Percentiles rank a stretch among this genome's conserved stretches.
Evolutionary conservation across 2,329 filamentous ascomycete species (phyloP).

Genomic region (Lecanicillium sp.): DNA sequence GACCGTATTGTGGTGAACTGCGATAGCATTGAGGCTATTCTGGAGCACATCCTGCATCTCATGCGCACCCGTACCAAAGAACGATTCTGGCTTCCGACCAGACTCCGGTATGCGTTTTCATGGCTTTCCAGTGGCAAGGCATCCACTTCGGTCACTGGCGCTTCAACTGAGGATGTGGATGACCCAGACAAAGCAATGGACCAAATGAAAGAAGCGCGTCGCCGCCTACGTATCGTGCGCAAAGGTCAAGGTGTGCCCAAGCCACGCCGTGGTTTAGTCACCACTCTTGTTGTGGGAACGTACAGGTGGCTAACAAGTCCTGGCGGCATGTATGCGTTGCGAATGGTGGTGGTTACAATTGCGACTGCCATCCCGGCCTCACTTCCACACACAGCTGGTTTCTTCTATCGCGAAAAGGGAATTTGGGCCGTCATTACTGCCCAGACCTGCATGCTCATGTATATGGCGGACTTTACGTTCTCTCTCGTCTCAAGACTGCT

Average conservation of each 20-base stretch:
- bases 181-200: slow-evolving; percentile 14
- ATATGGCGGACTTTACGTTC: slow-evolving; percentile 43
- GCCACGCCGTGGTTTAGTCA: slow-evolving; percentile 12
- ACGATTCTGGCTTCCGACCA: slow-evolving; percentile 34
- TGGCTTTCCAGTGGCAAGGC: slow-evolving; percentile 26
- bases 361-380: slow-evolving; percentile 32
- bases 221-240: slow-evolving; percentile 5
- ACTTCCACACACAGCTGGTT: slow-evolving; percentile 34
- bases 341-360: slow-evolving; percentile 39
- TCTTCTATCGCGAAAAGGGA: slow-evolving; percentile 44
- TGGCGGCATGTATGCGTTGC: slow-evolving; percentile 37
- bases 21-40: slow-evolving; percentile 21
- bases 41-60: slow-evolving; percentile 28
- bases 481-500: slow-evolving; percentile 31
- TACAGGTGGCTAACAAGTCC: slow-evolving; percentile 34
- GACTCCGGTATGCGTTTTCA: slow-evolving; percentile 28
- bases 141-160: slow-evolving; percentile 12
- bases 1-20: slow-evolving; percentile 28
- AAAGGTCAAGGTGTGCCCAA: slow-evolving; percentile 3
- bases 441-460: slow-evolving; percentile 38
- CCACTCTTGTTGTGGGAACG: slow-evolving; percentile 18
- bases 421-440: slow-evolving; percentile 45
- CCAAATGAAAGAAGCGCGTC: slow-evolving; percentile 2
- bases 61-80: slow-evolving; percentile 24
- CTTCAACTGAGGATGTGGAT: slow-evolving; percentile 11